Conservation (phyloP, 495 filamentous ascomycete genomes). For the Penicillium ochrochloron region DNA sequence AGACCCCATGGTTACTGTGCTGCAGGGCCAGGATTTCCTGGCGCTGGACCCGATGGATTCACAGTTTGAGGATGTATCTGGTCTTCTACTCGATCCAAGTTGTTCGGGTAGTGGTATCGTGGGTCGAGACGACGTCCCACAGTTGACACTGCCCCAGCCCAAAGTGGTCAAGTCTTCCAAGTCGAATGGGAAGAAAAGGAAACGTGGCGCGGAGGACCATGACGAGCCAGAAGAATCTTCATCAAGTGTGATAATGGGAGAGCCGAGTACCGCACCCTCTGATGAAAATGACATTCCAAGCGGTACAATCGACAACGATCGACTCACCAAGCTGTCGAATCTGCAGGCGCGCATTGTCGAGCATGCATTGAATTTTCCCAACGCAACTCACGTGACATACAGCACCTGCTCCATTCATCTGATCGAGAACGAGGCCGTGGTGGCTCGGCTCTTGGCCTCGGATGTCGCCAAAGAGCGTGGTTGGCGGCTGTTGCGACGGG, state of each 20-base stretch:
- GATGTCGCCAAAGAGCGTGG: conserved; percentile 67
- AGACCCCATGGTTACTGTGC: conserved; percentile 63
- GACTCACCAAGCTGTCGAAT: conserved; percentile 71
- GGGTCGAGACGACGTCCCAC: conserved; percentile 75
- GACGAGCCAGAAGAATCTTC: conserved; percentile 25
- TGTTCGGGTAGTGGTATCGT: conserved; percentile 96
- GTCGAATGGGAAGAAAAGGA: conserved; percentile 51
- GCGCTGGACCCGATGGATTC: conserved; percentile 63
- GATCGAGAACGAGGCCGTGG: conserved; percentile 87
- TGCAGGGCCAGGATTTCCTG: conserved; percentile 78
- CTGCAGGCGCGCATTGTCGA: conserved; percentile 79
- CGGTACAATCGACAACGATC: conserved; percentile 39
- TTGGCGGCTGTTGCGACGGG: conserved; percentile 73
- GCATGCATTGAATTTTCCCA: conserved; percentile 82
- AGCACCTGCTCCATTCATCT: conserved; percentile 89
- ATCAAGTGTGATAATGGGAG: conserved; percentile 19
- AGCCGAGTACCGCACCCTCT: conserved; percentile 26
- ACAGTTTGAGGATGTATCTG: conserved; percentile 63
- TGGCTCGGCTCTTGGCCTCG: conserved; percentile 67
- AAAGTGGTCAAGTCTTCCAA: conserved; percentile 24
- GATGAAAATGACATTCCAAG: conserved; percentile 45
- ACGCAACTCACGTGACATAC: conserved; percentile 79
- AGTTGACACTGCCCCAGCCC: conserved; percentile 52
- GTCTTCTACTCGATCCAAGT: conserved; percentile 85
- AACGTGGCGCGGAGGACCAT: conserved; percentile 34